Conservation (phyloP, 768 basidiomycete genomes). For the Pholiota molesta region DNA sequence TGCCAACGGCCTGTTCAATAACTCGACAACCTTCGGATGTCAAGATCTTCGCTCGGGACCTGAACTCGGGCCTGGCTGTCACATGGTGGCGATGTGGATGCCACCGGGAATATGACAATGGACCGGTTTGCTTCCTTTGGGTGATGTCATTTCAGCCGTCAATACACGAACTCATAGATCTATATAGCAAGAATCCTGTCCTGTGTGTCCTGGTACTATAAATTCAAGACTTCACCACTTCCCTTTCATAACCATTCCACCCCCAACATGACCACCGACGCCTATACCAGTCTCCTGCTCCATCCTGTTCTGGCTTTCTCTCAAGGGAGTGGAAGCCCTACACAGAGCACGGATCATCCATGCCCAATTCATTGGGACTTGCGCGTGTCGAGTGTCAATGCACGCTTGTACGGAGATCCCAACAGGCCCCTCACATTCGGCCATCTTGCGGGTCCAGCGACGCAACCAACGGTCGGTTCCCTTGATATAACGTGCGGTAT, state of each 20-base stretch:
- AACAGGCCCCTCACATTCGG: conserved; percentile 28
- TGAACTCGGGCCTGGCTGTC: neutral
- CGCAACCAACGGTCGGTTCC: conserved; percentile 39
- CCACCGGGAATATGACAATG: neutral
- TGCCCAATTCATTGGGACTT: conserved; percentile 50
- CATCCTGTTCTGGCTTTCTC: neutral
- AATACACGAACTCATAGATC: neutral
- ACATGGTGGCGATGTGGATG: neutral
- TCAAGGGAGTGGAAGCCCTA: neutral
- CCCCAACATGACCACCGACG: conserved; percentile 6
- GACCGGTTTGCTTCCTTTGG: neutral
- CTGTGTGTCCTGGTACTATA: neutral
- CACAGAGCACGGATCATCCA: conserved; percentile 18
- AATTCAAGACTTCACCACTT: neutral
- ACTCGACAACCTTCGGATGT: neutral
- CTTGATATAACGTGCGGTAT: conserved; percentile 51
- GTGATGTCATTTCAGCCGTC: neutral
- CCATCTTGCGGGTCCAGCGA: conserved; percentile 45
- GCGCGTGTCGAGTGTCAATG: neutral
- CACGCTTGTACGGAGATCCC: conserved; percentile 12
- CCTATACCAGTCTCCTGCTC: conserved; percentile 14
- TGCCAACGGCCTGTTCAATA: neutral
- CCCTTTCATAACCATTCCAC: neutral
- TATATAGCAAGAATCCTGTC: neutral
- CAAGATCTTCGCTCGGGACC: neutral